Conservation (phyloP, 2,329 filamentous ascomycete species). For the Mycogone perniciosa region DNA sequence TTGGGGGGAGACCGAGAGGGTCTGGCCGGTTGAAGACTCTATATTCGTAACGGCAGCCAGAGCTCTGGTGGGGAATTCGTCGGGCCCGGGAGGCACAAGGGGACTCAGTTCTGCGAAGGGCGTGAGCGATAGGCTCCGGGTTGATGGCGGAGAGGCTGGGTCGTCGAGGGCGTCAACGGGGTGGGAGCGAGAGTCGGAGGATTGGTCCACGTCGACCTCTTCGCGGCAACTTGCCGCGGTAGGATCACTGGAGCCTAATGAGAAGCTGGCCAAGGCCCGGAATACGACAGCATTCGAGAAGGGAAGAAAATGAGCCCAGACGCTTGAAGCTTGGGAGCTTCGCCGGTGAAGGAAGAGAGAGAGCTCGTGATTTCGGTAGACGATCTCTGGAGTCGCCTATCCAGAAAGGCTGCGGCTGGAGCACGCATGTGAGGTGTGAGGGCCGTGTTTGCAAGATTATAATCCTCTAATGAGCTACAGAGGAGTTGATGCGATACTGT, state of each 20-base stretch:
- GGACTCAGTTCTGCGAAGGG: constrained; percentile 35
- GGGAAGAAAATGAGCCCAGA: constrained; percentile 1
- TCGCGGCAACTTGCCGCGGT: constrained; percentile 36
- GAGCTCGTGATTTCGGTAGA: not conserved
- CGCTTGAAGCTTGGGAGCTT: constrained; percentile 5
- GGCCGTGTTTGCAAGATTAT: not conserved
- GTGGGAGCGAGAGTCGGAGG: constrained; percentile 28
- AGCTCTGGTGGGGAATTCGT: constrained; percentile 21
- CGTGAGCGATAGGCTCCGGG: constrained; percentile 42
- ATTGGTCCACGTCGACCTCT: constrained; percentile 37
- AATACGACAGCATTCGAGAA: constrained; percentile 15
- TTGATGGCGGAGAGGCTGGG: constrained; percentile 52
- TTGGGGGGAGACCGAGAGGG: constrained; percentile 21
- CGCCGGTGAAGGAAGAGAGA: constrained; percentile 2
- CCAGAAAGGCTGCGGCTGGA: constrained; percentile 2
- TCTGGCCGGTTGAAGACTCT: constrained; percentile 30
- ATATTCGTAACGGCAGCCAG: constrained; percentile 34
- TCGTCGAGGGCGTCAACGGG: constrained; percentile 51
- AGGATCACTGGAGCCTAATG: constrained; percentile 13
- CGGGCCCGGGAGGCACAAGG: constrained; percentile 19
- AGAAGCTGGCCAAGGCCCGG: constrained; percentile 21
- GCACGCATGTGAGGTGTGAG: constrained; percentile 7
- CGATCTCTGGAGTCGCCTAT: constrained; percentile 8
- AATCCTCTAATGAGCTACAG: not conserved
- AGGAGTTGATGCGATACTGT: constrained; percentile 2